Evolutionary conservation across 2,329 filamentous ascomycete species (phyloP).

Genomic region (Colletotrichum sp.): DNA sequence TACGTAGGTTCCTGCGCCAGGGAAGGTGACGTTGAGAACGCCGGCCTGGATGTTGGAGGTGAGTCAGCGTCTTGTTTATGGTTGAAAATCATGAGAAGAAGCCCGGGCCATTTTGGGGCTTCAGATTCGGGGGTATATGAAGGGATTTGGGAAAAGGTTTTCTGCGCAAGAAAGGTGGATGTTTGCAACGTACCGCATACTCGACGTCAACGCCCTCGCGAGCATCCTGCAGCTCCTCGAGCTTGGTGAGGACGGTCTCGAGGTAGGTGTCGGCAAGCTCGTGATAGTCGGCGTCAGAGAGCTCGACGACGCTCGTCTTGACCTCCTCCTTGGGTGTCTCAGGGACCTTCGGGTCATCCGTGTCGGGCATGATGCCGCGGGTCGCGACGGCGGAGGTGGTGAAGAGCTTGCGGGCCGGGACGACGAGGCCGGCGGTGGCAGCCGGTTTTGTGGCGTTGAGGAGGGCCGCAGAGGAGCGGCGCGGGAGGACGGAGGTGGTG

Average conservation of each 20-base stretch:
- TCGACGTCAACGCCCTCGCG: slow-evolving; percentile 84
- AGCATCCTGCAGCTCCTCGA: slow-evolving; percentile 79
- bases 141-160: background rate
- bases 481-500: slow-evolving; percentile 15
- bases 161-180: background rate
- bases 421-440: slow-evolving; percentile 21
- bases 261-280: slow-evolving; percentile 79
- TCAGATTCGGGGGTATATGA: accelerated
- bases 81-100: background rate
- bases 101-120: slow-evolving; percentile 13
- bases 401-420: slow-evolving; percentile 29
- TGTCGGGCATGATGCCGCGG: slow-evolving; percentile 65
- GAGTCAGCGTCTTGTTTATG: slow-evolving; percentile 1
- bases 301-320: slow-evolving; percentile 57
- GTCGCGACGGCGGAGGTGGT: slow-evolving; percentile 30
- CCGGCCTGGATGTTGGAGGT: slow-evolving; percentile 67
- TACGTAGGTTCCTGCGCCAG: slow-evolving; percentile 80
- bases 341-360: slow-evolving; percentile 55
- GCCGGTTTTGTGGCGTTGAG: slow-evolving; percentile 5
- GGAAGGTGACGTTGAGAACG: slow-evolving; percentile 78
- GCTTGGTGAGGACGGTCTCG: slow-evolving; percentile 54
- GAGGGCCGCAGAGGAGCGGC: background rate
- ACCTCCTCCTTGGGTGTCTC: slow-evolving; percentile 44
- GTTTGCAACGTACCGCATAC: slow-evolving; percentile 70
- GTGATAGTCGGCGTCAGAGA: slow-evolving; percentile 77